Percentiles rank a stretch among this genome's conserved stretches.
Evolutionary conservation across 345 rosid genomes (phyloP).

Genomic region (Triadica sebifera): DNA sequence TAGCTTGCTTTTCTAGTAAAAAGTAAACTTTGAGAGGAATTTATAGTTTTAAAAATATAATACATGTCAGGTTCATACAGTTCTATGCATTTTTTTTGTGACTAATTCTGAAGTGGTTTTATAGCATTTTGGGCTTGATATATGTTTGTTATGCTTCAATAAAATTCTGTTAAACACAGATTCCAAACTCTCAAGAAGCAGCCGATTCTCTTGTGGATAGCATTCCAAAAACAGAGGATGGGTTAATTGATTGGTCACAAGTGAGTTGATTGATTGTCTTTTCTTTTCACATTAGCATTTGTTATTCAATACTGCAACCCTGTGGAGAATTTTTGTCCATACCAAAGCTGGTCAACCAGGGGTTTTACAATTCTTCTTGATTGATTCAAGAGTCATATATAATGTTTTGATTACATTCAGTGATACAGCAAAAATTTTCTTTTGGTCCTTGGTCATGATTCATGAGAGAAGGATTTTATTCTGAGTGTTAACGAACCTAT

Average conservation of each 20-base stretch:
- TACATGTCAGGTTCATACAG: not conserved
- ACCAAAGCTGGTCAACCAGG: not conserved
- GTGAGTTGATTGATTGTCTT: conserved; percentile 38
- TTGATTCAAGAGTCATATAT: not conserved
- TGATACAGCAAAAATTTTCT: not conserved
- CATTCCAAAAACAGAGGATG: conserved; percentile 79
- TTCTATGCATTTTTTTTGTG: not conserved
- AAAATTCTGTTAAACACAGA: conserved; percentile 38
- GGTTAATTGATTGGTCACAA: conserved; percentile 88
- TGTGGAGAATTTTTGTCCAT: not conserved
- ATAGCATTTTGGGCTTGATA: not conserved
- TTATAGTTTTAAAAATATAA: not conserved
- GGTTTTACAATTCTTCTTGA: not conserved
- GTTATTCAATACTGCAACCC: not conserved
- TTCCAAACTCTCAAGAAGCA: conserved; percentile 73
- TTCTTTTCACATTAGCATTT: not conserved
- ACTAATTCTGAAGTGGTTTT: not conserved
- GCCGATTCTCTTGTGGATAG: conserved; percentile 44
- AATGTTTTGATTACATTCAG: not conserved
- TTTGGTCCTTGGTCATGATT: not conserved
- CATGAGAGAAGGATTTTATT: not conserved
- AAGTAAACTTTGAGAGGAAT: not conserved
- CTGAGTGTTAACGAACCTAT: not conserved
- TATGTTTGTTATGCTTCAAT: not conserved
- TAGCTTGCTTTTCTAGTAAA: conserved; percentile 5